Base-by-base conservation (phyloP, 176 grass and related monocot genomes). In the Stipa capillata region DNA sequence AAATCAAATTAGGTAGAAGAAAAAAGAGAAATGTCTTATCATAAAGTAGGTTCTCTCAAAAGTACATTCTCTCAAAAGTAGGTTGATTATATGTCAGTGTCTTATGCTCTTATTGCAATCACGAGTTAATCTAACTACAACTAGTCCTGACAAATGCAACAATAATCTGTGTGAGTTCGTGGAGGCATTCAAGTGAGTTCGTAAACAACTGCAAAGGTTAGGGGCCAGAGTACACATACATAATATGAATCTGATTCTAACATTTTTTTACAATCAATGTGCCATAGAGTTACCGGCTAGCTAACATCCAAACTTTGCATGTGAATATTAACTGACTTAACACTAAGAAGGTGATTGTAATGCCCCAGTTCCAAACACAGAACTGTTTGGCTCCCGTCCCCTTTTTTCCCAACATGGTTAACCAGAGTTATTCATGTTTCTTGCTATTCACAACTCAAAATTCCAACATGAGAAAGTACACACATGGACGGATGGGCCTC, bases 371-470 rank as follows among this genome's bases (percentile, higher is more conserved):
- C 7, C 40, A 40, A 85, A 62, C 10, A 15, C 3, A 51, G 27
- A 79, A 41, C 15, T 68, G 56, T 25, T 49, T 12, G 62, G 25
- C 60, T 80, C 43, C 32, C 28, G 1, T 54, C 1, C 37, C 21
- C 55, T 12, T 48, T 85, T 20, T 54, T 65, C 14, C 63, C 32
- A 54, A 55, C 28, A 86, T 77, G 72, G 13, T 52, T 54, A 73
- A 25, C 3, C 36, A 56, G 15, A 65, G 6, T 44, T 65, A 73
- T 52, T 14, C 62, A 82, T 65, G 59, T 65, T 74, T 4, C 36
- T 41, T 65, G 25, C 24, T 55, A 45, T 21, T 34, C 2, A 0
- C 6, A 16, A 45, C 7, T 65, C 57, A 65, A 86, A 82, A 71
- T 44, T 64, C 31, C 1, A 52, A 74, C 25, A 15, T 72, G 31